phyloP scores from a whole-genome alignment of 768 basidiomycete genomes.

The Boletus eberwhitei region DNA sequence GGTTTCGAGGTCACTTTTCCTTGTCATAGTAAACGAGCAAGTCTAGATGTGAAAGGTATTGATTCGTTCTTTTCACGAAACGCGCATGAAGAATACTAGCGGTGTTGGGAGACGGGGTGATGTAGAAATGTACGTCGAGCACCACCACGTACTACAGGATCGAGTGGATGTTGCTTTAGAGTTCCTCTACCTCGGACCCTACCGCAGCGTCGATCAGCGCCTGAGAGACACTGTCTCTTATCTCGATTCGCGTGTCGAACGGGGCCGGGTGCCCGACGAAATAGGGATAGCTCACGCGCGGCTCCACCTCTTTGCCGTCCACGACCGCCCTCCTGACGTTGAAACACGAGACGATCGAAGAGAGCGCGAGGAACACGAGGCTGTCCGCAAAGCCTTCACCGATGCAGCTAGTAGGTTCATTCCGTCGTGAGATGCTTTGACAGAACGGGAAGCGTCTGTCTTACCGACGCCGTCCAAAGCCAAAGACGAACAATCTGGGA shows the following conservation, averaged over 20 bases:
- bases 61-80: too few relatives aligned
- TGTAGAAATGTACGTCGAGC: background rate
- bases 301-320: background rate
- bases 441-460: background rate
- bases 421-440: background rate
- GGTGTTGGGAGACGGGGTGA: too few relatives aligned
- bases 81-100: too few relatives aligned
- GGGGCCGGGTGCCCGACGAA: background rate
- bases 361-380: background rate
- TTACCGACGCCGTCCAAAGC: slow-evolving; percentile 5
- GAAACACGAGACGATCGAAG: background rate
- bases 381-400: slow-evolving; percentile 1
- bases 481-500: background rate
- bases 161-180: background rate
- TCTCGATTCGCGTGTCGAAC: background rate
- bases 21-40: too few relatives aligned
- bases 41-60: too few relatives aligned
- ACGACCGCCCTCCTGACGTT: background rate
- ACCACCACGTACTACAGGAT: background rate
- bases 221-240: background rate
- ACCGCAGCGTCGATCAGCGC: background rate
- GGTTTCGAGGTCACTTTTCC: too few relatives aligned
- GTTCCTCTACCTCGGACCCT: background rate
- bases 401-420: background rate
- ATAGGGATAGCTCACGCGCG: background rate